Evolutionary conservation across 2,329 filamentous ascomycete species (phyloP).

Genomic region (Pseudocercospora vitis): DNA sequence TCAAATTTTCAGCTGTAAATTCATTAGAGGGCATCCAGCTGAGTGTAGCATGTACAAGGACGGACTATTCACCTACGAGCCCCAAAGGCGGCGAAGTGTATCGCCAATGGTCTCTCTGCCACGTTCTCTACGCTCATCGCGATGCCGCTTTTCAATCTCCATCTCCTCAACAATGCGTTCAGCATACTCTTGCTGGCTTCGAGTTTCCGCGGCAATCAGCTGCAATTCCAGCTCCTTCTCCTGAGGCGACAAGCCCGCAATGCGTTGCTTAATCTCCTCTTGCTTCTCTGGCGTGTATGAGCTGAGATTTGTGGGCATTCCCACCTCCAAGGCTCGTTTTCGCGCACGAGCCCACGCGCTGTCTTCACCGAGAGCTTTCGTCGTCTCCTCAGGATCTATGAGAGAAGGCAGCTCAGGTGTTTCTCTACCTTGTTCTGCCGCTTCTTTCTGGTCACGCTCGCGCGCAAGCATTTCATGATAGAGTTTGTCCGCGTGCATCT

Average conservation of each 20-base stretch:
- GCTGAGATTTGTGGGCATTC: conserved; percentile 51
- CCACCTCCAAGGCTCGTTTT: conserved; percentile 29
- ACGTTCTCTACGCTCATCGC: conserved; percentile 58
- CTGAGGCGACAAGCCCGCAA: conserved; percentile 32
- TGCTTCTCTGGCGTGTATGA: conserved; percentile 55
- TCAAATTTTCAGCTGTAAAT: too few relatives aligned
- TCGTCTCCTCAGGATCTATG: conserved; percentile 40
- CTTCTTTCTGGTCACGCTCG: conserved; percentile 71
- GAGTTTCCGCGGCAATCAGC: conserved; percentile 62
- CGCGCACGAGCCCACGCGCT: conserved; percentile 34
- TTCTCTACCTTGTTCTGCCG: conserved; percentile 57
- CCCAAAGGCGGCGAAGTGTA: conserved; percentile 39
- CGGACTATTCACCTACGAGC: conserved; percentile 10
- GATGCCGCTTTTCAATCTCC: conserved; percentile 56
- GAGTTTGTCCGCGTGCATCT: conserved; percentile 91
- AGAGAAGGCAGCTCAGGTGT: conserved; percentile 61
- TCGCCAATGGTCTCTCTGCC: conserved; percentile 50
- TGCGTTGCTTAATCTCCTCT: conserved; percentile 55
- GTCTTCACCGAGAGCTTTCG: conserved; percentile 33
- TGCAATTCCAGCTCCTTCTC: conserved; percentile 60
- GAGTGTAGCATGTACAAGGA: too few relatives aligned
- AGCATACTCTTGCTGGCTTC: conserved; percentile 62
- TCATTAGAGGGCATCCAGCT: too few relatives aligned
- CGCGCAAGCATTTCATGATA: conserved; percentile 85
- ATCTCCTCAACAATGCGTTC: conserved; percentile 56